Percentiles rank a stretch among this genome's conserved stretches.
Conservation (phyloP, 257 asterid genomes). For the Voacanga thouarsii region DNA sequence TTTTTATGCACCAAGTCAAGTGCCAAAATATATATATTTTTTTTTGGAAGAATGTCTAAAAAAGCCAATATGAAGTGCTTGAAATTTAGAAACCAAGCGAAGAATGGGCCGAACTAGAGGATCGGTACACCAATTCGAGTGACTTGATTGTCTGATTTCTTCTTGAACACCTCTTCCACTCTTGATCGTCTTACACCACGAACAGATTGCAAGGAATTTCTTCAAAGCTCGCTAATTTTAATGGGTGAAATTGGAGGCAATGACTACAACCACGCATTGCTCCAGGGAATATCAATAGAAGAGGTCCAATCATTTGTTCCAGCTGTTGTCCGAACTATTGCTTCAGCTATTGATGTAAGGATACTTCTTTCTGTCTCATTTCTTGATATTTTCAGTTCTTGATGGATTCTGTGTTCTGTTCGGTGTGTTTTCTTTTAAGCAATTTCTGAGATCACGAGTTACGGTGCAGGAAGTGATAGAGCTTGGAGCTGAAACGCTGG, state of each 20-base stretch:
- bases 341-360: constrained; percentile 8
- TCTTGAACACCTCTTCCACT: background rate
- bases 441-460: no score
- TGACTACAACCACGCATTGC: constrained; percentile 40
- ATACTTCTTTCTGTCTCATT: no score
- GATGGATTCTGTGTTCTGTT: background rate
- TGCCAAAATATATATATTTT: no score
- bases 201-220: constrained; percentile 32
- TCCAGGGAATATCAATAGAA: constrained; percentile 3
- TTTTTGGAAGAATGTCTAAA: no score
- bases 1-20: no score
- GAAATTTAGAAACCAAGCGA: no score
- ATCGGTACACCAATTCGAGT: no score
- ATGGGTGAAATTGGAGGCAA: constrained; percentile 68
- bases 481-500: constrained; percentile 40
- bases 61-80: no score
- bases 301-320: constrained; percentile 20
- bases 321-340: background rate
- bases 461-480: constrained; percentile 39
- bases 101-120: no score
- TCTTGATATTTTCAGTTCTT: background rate
- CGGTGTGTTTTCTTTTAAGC: background rate
- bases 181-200: background rate
- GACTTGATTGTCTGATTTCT: no score
- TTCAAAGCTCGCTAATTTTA: constrained; percentile 35